phyloP scores from a whole-genome alignment of 1,139 yeast species.

The Hansenula sp. region DNA sequence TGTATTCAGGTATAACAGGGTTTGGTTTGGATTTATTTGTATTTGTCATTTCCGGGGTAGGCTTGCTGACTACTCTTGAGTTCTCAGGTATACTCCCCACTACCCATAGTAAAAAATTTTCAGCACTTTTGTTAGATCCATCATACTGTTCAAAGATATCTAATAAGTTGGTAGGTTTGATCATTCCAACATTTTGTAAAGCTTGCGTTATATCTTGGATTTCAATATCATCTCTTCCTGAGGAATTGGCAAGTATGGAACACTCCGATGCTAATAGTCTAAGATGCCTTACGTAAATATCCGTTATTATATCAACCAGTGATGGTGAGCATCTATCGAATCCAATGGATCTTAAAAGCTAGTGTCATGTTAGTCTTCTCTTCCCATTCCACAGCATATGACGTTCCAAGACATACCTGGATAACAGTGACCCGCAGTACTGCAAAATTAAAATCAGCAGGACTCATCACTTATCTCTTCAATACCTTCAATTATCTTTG shows the following conservation, averaged over 20 bases:
- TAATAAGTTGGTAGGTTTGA: conserved; percentile 42
- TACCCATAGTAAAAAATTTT: conserved; percentile 46
- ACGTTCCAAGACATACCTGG: conserved; percentile 31
- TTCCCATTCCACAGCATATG: neutral
- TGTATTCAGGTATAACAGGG: conserved; percentile 28
- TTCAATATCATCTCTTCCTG: conserved; percentile 38
- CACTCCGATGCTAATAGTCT: conserved; percentile 42
- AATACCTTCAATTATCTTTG: conserved; percentile 20
- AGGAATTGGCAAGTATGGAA: conserved; percentile 33
- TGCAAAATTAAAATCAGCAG: conserved; percentile 50
- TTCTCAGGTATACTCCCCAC: conserved; percentile 36
- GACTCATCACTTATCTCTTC: conserved; percentile 8
- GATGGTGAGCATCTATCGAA: conserved; percentile 67
- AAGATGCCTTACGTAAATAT: conserved; percentile 55
- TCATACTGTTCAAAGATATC: conserved; percentile 38
- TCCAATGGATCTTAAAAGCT: conserved; percentile 64
- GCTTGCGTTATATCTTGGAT: conserved; percentile 62
- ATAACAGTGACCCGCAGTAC: conserved; percentile 61
- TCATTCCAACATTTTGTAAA: conserved; percentile 48
- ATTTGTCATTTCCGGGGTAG: conserved; percentile 28
- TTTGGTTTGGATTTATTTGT: conserved; percentile 16
- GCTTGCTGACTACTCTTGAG: conserved; percentile 33
- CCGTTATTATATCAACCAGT: conserved; percentile 60
- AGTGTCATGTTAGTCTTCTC: neutral
- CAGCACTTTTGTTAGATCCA: conserved; percentile 34